Evolutionary conservation across 1,284 basidiomycete genomes (phyloP).

Genomic region (Ganoderma boninense): DNA sequence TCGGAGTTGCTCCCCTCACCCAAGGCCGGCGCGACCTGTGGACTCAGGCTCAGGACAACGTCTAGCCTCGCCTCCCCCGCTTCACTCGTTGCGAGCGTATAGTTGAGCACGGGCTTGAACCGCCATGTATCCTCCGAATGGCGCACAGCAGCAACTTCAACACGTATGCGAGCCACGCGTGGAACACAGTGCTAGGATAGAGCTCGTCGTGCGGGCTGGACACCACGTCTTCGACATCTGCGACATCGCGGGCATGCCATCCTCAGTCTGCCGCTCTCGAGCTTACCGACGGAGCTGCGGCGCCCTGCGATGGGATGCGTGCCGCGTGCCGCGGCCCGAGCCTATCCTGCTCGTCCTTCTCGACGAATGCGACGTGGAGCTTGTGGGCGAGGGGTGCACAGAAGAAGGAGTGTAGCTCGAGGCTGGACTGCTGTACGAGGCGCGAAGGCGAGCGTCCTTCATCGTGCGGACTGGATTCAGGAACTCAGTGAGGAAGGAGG

Average conservation of each 20-base stretch:
- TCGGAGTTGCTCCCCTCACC: conserved; percentile 43
- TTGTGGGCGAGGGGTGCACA: conserved; percentile 68
- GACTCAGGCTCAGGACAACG: conserved; percentile 89
- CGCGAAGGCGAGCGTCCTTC: conserved; percentile 79
- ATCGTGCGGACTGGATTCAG: conserved; percentile 91
- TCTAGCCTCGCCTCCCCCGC: conserved; percentile 87
- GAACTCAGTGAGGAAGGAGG: conserved; percentile 80
- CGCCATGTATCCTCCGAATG: conserved; percentile 83
- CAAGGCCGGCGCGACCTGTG: conserved; percentile 59
- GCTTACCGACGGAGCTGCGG: conserved; percentile 77
- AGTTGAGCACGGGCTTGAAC: conserved; percentile 94
- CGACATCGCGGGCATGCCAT: conserved; percentile 54
- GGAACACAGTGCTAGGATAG: conserved; percentile 87
- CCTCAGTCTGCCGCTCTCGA: conserved; percentile 26
- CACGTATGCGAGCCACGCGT: conserved; percentile 88
- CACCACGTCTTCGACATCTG: conserved; percentile 65
- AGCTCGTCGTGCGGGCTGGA: conserved; percentile 76
- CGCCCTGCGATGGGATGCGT: conserved; percentile 63
- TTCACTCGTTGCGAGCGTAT: conserved; percentile 93
- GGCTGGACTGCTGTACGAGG: conserved; percentile 89
- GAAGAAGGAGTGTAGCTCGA: conserved; percentile 92
- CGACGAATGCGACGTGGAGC: conserved; percentile 72
- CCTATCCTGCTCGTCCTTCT: conserved; percentile 75
- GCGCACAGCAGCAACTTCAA: conserved; percentile 77
- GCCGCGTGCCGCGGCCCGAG: conserved; percentile 59